Conservation (phyloP, 164 flowering plant species). For the Berberis thunbergii region DNA sequence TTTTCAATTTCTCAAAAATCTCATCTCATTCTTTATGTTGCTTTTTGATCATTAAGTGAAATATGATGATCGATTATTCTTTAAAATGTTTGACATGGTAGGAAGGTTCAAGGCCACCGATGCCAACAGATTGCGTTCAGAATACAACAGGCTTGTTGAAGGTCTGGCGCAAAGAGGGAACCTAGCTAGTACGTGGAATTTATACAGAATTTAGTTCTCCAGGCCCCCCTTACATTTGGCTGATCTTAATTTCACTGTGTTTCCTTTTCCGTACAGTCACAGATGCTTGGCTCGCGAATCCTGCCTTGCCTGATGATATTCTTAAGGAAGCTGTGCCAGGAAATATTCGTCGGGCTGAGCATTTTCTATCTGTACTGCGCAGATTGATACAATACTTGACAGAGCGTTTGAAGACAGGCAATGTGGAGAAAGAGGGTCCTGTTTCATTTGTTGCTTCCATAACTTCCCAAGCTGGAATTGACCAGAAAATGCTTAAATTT, state of each 20-base stretch:
- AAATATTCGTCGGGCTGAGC: constrained; percentile 96
- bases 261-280: constrained; percentile 32
- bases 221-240: not conserved
- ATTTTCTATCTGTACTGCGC: constrained; percentile 78
- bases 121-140: constrained; percentile 84
- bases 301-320: constrained; percentile 95
- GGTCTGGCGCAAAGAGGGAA: constrained; percentile 92
- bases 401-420: constrained; percentile 77
- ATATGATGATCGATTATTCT: constrained; percentile 3
- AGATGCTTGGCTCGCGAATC: constrained; percentile 86
- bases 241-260: not conserved
- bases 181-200: constrained; percentile 55
- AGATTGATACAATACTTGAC: constrained; percentile 84
- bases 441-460: constrained; percentile 73
- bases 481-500: constrained; percentile 86
- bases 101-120: constrained; percentile 99
- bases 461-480: constrained; percentile 76
- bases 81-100: constrained; percentile 47
- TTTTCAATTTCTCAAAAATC: too few relatives aligned
- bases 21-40: too few relatives aligned
- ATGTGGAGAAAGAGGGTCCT: constrained; percentile 94
- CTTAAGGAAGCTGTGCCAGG: constrained; percentile 99
- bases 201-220: not conserved
- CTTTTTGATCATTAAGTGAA: too few relatives aligned
- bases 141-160: constrained; percentile 90